phyloP scores from a whole-genome alignment of 768 basidiomycete species.

The Psilocybe cyanescens region DNA sequence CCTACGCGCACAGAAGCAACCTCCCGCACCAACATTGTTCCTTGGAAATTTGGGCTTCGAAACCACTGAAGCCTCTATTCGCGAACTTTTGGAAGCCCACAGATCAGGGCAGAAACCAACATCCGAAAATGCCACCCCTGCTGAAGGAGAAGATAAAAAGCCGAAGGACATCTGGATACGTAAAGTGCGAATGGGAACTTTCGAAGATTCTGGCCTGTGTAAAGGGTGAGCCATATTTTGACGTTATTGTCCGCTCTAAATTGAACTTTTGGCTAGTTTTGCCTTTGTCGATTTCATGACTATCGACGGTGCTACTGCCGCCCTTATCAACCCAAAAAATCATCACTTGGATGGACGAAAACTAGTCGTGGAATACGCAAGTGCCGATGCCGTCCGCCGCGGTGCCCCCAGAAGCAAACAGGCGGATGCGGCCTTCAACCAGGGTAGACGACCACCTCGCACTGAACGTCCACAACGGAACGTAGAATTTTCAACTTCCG shows the following conservation, averaged over 20 bases:
- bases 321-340: conserved; percentile 83
- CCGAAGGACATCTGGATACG: conserved; percentile 61
- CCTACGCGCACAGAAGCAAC: conserved; percentile 77
- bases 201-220: conserved; percentile 93
- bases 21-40: conserved; percentile 85
- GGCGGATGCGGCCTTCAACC: conserved; percentile 17
- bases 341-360: conserved; percentile 83
- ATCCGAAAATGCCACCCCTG: conserved; percentile 24
- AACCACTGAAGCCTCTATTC: conserved; percentile 78
- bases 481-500: conserved; percentile 1
- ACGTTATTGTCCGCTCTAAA: background rate
- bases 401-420: conserved; percentile 56
- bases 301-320: conserved; percentile 78
- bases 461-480: background rate
- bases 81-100: conserved; percentile 76
- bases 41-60: conserved; percentile 93
- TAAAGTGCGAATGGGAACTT: conserved; percentile 92
- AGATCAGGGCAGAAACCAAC: conserved; percentile 37
- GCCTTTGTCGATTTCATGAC: conserved; percentile 92
- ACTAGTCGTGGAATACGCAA: conserved; percentile 89
- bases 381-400: conserved; percentile 83
- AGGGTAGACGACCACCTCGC: conserved; percentile 8
- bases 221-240: conserved; percentile 73
- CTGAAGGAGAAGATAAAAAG: conserved; percentile 32
- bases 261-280: conserved; percentile 58